These are phyloP conservation scores for Pestalotiopsis sp. DNA, from an alignment of 2,329 filamentous ascomycete species.

Conservation along the genomic window DNA sequence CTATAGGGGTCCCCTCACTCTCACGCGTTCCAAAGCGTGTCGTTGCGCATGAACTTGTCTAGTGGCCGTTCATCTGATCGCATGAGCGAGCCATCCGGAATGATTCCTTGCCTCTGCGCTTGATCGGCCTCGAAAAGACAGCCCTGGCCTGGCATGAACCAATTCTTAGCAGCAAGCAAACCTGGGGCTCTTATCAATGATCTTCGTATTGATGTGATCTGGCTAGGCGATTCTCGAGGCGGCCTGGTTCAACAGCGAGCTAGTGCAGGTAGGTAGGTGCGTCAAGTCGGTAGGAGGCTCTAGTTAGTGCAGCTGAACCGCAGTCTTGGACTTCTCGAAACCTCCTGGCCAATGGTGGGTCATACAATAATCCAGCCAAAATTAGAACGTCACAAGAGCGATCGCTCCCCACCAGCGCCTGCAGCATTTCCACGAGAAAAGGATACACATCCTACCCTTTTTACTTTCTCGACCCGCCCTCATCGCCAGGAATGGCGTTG, in stretches of 20 bases:
- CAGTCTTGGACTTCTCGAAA: not conserved
- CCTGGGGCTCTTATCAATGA: no score
- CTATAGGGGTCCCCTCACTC: no score
- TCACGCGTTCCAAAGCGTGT: no score
- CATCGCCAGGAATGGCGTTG: constrained; percentile 47
- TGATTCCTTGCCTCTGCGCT: no score
- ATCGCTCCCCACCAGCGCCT: not conserved
- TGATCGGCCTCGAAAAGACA: no score
- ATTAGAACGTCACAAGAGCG: not conserved
- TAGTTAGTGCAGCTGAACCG: not conserved
- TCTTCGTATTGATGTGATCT: no score
- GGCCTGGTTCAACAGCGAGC: no score
- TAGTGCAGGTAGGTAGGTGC: not conserved
- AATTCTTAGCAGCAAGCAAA: not conserved
- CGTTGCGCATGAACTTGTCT: no score
- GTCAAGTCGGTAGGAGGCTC: not conserved
- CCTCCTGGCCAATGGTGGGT: not conserved
- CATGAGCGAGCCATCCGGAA: no score
- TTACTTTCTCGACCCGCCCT: not conserved
- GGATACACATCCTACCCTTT: not conserved
- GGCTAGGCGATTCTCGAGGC: no score
- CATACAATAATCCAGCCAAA: not conserved
- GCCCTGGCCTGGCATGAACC: not conserved
- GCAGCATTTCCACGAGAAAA: not conserved
- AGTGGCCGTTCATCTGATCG: no score